Evolutionary conservation across 306 rosid genomes (phyloP).

Genomic region (Prunus campanulata): DNA sequence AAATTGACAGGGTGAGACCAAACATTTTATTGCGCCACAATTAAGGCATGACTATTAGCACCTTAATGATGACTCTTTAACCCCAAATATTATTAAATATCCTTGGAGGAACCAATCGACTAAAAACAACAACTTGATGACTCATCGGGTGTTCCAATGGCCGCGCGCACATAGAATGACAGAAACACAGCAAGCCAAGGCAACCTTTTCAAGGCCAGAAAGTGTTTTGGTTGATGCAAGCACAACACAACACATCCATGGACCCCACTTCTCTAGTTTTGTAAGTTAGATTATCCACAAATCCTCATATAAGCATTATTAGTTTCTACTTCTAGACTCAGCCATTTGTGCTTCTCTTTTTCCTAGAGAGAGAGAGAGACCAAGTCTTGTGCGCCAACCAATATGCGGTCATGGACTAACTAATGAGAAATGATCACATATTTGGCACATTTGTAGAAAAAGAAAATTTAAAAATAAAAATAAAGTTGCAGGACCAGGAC

Average conservation of each 20-base stretch:
- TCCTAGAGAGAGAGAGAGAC: not conserved
- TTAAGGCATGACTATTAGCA: slow-evolving; percentile 4
- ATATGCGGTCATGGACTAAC: not conserved
- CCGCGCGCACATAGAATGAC: not conserved
- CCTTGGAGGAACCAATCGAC: not conserved
- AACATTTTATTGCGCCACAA: not conserved
- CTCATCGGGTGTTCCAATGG: not conserved
- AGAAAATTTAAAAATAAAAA: too few species aligned
- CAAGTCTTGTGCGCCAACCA: not conserved
- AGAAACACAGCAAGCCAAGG: not conserved
- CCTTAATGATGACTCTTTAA: not conserved
- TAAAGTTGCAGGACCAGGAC: not conserved
- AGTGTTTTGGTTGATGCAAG: slow-evolving; percentile 2
- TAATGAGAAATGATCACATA: not conserved
- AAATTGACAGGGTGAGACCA: not conserved
- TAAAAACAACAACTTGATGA: not conserved
- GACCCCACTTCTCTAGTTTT: not conserved
- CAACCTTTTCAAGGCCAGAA: not conserved
- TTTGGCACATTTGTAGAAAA: not conserved
- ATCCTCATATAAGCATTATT: not conserved
- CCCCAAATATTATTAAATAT: not conserved
- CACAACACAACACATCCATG: not conserved
- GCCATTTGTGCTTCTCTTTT: not conserved
- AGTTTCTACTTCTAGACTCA: not conserved
- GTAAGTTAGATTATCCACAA: not conserved